Evolutionary conservation across 2,329 filamentous ascomycete genomes (phyloP), one percentile per base, ranked within the genome.

Genomic region (Neonectria faginata): DNA sequence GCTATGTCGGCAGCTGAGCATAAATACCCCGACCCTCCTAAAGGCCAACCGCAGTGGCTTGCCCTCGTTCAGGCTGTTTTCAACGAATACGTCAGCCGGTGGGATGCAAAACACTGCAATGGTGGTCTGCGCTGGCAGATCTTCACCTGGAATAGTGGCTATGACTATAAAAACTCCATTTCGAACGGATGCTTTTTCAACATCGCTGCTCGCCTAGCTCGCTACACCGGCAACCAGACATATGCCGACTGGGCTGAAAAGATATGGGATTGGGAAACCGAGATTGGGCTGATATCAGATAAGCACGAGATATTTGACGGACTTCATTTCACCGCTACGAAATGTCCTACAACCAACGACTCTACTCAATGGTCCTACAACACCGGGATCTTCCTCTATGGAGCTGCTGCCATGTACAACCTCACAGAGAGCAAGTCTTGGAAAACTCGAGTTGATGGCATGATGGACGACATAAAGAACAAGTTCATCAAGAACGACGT

Each of bases 61-160:
- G 88, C 89, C 7, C 84, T 96, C 57, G 90, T 87, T 0, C 91
- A 94, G 76, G 91, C 90, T 11, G 90, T 93, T 2, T 97, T 95
- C 78, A 93, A 95, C 80, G 89, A 91, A 54, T 93, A 93, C 73
- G 88, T 87, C 2, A 78, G 79, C 18, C 87, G 92, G 22, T 95
- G 92, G 91, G 89, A 96, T 70, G 80, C 79, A 2, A 72, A 79
- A 0, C 68, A 76, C 58, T 97, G 93, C 77, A 83, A 80, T 50
- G 93, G 93, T 53, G 93, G 93, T 12, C 79, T 97, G 68, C 88
- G 91, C 67, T 97, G 94, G 94, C 93, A 97, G 80, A 91, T 97
- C 66, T 94, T 91, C 80, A 84, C 87, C 12, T 92, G 90, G 80
- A 94, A 94, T 80, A 87, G 84, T 61, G 92, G 92, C 53, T 90